Evolutionary conservation across 148 eudicot genomes (phyloP), one percentile per base, ranked within the genome.

Genomic region (Nyssa sinensis): DNA sequence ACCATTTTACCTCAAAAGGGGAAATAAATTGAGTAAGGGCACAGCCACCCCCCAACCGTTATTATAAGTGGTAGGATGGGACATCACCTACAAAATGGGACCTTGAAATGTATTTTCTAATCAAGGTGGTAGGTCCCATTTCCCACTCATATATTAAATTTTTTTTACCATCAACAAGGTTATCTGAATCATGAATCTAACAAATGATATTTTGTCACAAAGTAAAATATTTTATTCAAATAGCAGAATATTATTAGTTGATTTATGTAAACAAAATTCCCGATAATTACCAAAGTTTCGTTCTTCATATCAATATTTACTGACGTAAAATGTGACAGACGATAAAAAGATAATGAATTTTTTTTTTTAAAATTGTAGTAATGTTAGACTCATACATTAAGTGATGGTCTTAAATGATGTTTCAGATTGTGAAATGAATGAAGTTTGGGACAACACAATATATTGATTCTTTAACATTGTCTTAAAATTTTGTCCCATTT

Each of bases 341-440:
- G 3, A 35, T 37, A 39, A 7, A 39, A 7, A 39, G 1, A 4
- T 39, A 6, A n/a, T n/a, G n/a, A n/a, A n/a, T n/a, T n/a, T n/a
- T n/a, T n/a, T n/a, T n/a, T n/a, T 39, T 7, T 12, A 28, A 47
- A 33, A 7, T 24, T 77, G 66, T 62, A 78, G 79, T 84, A 63
- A 84, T 67, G 77, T 63, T 66, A 34, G 51, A 51, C 82, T 57
- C 82, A 72, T 67, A 81, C 29, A 33, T 80, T 80, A 58, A 84
- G 86, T 84, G 85, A 76, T 78, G 71, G 31, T 53, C 65, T 55
- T 84, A 81, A 84, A 84, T 84, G 73, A 78, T 29, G 86, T 63
- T 39, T 75, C 86, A 80, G 86, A 75, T 77, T 61, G 63, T 64
- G 41, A 75, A 57, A 66, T 78, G 23, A 84, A 71, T 81, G 73